phyloP scores from a whole-genome alignment of 257 asterid species.

The Solanum habrochaites region DNA sequence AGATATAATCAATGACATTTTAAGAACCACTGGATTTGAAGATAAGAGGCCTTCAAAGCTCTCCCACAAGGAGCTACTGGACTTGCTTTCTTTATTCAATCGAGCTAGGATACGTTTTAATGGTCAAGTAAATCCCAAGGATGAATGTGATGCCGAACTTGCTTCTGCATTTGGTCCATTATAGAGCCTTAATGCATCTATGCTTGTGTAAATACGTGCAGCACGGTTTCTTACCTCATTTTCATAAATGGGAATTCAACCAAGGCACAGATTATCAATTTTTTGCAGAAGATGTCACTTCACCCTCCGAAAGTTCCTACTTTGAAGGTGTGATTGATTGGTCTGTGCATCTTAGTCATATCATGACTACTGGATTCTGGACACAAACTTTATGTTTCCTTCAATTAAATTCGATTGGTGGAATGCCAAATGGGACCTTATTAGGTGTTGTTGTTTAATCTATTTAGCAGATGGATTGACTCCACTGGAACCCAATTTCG shows the following conservation, averaged over 20 bases:
- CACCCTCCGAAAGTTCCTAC: neutral
- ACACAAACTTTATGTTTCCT: neutral
- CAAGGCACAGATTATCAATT: neutral
- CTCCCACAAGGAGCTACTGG: slow-evolving; percentile 44
- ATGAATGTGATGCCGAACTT: slow-evolving; percentile 13
- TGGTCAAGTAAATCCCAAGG: slow-evolving; percentile 22
- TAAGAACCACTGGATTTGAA: slow-evolving; percentile 43
- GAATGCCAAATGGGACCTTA: neutral
- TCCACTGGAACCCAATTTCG: neutral
- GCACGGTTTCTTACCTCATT: neutral
- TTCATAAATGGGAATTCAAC: neutral
- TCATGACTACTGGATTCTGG: neutral
- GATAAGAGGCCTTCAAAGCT: slow-evolving; percentile 86
- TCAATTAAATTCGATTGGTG: neutral
- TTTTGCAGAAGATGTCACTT: neutral
- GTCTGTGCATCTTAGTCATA: neutral
- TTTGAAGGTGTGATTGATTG: neutral
- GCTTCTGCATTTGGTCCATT: neutral
- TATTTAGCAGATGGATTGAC: neutral
- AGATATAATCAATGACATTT: slow-evolving; percentile 28
- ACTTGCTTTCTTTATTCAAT: slow-evolving; percentile 46
- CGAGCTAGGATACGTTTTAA: slow-evolving; percentile 58
- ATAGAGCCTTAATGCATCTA: neutral
- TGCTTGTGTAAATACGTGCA: neutral
- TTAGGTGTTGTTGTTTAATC: neutral